Evolutionary conservation across 2,329 filamentous ascomycete genomes (phyloP).

Genomic region (Cylindrodendrum hubeiense): DNA sequence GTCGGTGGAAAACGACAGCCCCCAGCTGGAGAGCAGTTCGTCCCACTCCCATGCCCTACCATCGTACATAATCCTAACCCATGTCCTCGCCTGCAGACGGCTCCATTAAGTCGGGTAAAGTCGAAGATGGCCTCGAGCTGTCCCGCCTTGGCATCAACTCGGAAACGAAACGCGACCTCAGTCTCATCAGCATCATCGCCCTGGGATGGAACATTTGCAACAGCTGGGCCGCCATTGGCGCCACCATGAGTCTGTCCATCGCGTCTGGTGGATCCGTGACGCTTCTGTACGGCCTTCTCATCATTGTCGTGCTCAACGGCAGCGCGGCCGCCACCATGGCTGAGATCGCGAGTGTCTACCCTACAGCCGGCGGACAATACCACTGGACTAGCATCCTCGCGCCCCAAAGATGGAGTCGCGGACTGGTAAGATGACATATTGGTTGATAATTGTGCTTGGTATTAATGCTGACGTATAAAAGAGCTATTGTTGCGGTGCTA

Average conservation of each 20-base stretch:
- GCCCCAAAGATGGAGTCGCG: slow-evolving; percentile 36
- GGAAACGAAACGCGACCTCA: slow-evolving; percentile 24
- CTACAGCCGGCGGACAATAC: slow-evolving; percentile 48
- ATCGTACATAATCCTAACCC: not conserved
- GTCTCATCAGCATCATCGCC: slow-evolving; percentile 25
- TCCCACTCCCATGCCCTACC: not conserved
- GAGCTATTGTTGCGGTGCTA: slow-evolving; percentile 23
- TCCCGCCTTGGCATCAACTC: slow-evolving; percentile 23
- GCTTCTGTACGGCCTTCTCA: slow-evolving; percentile 19
- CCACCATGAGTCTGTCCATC: slow-evolving; percentile 38
- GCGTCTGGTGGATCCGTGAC: slow-evolving; percentile 24
- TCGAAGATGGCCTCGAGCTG: slow-evolving; percentile 15
- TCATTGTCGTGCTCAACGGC: slow-evolving; percentile 25
- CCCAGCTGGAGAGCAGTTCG: slow-evolving; percentile 24
- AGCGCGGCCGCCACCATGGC: slow-evolving; percentile 26
- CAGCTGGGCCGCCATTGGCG: slow-evolving; percentile 27
- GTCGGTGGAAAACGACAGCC: slow-evolving; percentile 1
- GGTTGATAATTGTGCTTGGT: not conserved
- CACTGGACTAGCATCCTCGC: slow-evolving; percentile 50
- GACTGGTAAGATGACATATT: slow-evolving; percentile 20
- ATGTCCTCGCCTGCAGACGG: slow-evolving; percentile 2
- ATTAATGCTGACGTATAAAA: not conserved
- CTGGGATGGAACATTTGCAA: slow-evolving; percentile 31
- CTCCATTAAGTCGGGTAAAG: slow-evolving; percentile 19
- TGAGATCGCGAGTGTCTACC: slow-evolving; percentile 25